Conservation (phyloP, 305 asterid species). For the Fraxinus baroniana region DNA sequence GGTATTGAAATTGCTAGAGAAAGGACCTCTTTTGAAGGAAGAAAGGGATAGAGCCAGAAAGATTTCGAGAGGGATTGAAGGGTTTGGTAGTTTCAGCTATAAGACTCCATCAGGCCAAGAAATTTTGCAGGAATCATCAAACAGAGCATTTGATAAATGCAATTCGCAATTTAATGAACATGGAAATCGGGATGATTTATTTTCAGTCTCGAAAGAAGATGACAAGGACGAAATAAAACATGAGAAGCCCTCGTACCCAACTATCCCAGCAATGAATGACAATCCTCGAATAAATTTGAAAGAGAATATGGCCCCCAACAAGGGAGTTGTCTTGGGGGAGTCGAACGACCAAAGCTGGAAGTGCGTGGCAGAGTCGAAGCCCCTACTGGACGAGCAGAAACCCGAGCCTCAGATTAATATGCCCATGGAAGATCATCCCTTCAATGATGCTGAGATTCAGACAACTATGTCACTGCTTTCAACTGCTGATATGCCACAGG, state of each 20-base stretch:
- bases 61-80: slow-evolving; percentile 73
- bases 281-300: slow-evolving; percentile 30
- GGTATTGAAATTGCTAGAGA: slow-evolving; percentile 60
- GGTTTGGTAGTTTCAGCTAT: slow-evolving; percentile 71
- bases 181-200: slow-evolving; percentile 36
- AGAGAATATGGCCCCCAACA: slow-evolving; percentile 50
- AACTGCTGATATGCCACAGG: slow-evolving; percentile 30
- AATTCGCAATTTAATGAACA: slow-evolving; percentile 50
- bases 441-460: slow-evolving; percentile 28
- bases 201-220: slow-evolving; percentile 24
- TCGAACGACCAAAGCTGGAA: slow-evolving; percentile 27
- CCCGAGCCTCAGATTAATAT: slow-evolving; percentile 15
- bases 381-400: slow-evolving; percentile 41
- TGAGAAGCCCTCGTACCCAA: slow-evolving; percentile 13
- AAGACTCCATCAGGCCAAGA: slow-evolving; percentile 35
- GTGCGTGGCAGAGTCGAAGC: slow-evolving; percentile 35
- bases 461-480: slow-evolving; percentile 51
- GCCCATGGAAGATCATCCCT: slow-evolving; percentile 40
- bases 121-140: slow-evolving; percentile 30
- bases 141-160: slow-evolving; percentile 43
- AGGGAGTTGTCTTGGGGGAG: slow-evolving; percentile 12
- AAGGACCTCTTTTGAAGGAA: slow-evolving; percentile 63
- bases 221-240: slow-evolving; percentile 10
- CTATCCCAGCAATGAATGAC: not conserved
- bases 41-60: slow-evolving; percentile 67